Percentiles rank a stretch among this genome's conserved stretches.
phyloP scores from a whole-genome alignment of 1,284 basidiomycete species.

The Austroboletus niveus region DNA sequence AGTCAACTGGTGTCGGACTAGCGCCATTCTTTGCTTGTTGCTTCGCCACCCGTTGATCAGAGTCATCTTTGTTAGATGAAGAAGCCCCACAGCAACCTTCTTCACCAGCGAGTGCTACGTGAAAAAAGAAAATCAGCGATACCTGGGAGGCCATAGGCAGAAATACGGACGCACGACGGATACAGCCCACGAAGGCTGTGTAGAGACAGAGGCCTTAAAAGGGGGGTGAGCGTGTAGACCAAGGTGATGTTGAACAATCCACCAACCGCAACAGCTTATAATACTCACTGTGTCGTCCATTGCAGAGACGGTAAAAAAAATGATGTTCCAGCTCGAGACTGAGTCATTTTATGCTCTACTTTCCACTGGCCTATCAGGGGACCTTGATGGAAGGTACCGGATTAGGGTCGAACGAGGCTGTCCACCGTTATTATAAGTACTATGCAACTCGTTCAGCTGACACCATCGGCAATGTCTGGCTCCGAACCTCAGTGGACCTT shows the following conservation, averaged over 20 bases:
- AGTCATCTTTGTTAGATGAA: conserved; percentile 30
- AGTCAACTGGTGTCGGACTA: conserved; percentile 9
- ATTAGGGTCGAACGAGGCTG: too few species aligned
- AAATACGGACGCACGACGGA: conserved; percentile 20
- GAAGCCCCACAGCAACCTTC: conserved; percentile 18
- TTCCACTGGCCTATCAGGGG: too few species aligned
- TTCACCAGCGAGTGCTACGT: conserved; percentile 1
- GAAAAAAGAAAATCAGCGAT: too few species aligned
- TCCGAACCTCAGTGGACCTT: conserved; percentile 29
- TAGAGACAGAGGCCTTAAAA: conserved; percentile 16
- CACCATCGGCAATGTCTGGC: conserved; percentile 11
- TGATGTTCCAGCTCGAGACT: too few species aligned
- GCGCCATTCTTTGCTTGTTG: conserved; percentile 17
- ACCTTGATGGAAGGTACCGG: too few species aligned
- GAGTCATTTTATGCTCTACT: too few species aligned
- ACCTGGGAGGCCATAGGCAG: too few species aligned
- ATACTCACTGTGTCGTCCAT: conserved; percentile 17
- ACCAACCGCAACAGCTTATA: conserved; percentile 27
- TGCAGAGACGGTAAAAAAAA: background rate
- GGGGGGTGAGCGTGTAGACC: background rate
- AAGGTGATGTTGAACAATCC: background rate
- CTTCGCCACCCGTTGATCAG: conserved; percentile 31
- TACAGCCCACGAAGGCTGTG: conserved; percentile 20
- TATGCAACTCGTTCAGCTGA: too few species aligned
- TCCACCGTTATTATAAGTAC: too few species aligned